phyloP scores from a whole-genome alignment of 176 grass and related monocot genomes.

The Calamus simplicifolius region DNA sequence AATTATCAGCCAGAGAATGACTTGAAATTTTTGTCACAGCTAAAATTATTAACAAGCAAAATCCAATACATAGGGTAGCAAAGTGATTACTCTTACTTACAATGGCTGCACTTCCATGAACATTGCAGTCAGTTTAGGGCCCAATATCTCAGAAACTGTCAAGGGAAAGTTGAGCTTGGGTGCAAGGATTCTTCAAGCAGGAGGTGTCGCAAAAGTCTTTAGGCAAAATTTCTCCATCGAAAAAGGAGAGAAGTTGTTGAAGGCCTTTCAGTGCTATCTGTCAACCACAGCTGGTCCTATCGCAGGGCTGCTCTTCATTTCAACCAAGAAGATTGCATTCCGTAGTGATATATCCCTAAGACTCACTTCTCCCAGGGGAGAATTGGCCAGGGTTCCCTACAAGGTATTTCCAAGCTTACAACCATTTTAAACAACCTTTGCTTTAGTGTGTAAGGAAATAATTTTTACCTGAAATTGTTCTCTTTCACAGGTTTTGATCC shows the following conservation, averaged over 20 bases:
- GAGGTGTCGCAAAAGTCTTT: constrained; percentile 10
- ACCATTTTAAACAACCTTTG: too few species aligned
- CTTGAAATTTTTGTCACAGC: too few species aligned
- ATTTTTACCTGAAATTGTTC: background rate
- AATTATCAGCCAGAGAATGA: too few species aligned
- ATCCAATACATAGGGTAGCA: too few species aligned
- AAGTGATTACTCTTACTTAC: too few species aligned
- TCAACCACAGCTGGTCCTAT: constrained; percentile 17
- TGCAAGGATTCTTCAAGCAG: constrained; percentile 12
- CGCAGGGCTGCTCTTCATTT: constrained; percentile 7
- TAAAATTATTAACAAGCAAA: too few species aligned
- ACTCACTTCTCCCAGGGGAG: constrained; percentile 21
- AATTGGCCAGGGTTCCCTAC: constrained; percentile 10
- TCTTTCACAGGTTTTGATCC: constrained; percentile 14
- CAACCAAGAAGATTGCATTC: constrained; percentile 18
- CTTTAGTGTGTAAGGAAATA: too few species aligned
- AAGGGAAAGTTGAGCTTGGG: constrained; percentile 16
- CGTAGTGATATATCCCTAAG: constrained; percentile 16
- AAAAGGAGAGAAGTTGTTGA: constrained; percentile 16
- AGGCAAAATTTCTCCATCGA: constrained; percentile 13
- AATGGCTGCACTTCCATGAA: too few species aligned
- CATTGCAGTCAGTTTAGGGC: constrained; percentile 7
- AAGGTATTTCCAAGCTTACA: constrained; percentile 8
- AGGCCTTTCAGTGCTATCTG: constrained; percentile 19
- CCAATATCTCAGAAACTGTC: constrained; percentile 11